Base-by-base conservation (phyloP, 2,329 filamentous ascomycete genomes). In the Paracoccidioides lutzii region DNA sequence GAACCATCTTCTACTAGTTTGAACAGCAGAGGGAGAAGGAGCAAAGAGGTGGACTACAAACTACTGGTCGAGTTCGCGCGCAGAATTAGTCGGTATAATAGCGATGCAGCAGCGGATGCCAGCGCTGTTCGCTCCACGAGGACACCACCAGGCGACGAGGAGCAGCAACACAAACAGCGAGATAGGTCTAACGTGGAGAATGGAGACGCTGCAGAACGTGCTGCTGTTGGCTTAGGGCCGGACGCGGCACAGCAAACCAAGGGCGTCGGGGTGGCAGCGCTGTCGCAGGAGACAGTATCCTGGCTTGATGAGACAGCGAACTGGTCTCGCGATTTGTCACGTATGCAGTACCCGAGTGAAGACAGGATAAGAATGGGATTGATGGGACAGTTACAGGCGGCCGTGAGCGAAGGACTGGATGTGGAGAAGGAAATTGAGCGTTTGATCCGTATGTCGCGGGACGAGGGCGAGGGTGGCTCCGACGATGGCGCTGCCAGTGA, bases 381-480 rank as follows among this genome's bases (percentile, higher is more conserved):
- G n/a, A 72, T 76, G 68, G 73, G 71, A 0, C 72, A 73, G 57
- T 63, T 75, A 43, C 72, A 75, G 56, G 61, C 72, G 6, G 65
- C 69, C 4, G 66, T 66, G 22, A 61, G 77, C 54, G 67, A 93
- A 75, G 64, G 87, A 65, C 57, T 76, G 71, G 65, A 88, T 73
- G 56, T 83, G 73, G 67, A 82, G 62, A 65, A 63, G 49, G 73
- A 75, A 58, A 69, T 74, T 10, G 71, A 73, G 43, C 65, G 69
- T 45, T 53, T 75, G 58, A 66, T 75, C 12, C 10, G 84, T 77
- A 33, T 84, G 68, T 48, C 84, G 75, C 52, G 79, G 76, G 63
- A 85, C 66, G 58, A 79, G 68, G 59, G 78, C 65, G 62, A 71
- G 70, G 58, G 75, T 70, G 66, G 70, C 77, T 74, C 69, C 68